Evolutionary conservation across 345 rosid genomes (phyloP).

Genomic region (Heritiera fomes): DNA sequence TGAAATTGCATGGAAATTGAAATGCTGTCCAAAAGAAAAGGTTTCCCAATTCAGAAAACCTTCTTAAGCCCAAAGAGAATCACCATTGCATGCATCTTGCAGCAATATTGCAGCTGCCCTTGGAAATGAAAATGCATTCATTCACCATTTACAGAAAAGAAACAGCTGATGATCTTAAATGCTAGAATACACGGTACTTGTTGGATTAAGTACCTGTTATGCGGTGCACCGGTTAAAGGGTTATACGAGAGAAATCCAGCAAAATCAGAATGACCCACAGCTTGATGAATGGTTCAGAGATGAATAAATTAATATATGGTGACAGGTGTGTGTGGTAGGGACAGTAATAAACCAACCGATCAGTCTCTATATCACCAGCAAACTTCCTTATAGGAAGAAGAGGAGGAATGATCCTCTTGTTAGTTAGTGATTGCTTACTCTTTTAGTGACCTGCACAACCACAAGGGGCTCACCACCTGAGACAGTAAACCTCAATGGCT

Average conservation of each 20-base stretch:
- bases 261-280: slow-evolving; percentile 10
- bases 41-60: neutral
- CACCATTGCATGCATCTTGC: neutral
- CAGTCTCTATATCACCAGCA: neutral
- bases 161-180: too few species aligned
- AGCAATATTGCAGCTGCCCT: neutral
- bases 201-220: too few species aligned
- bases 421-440: slow-evolving; percentile 22
- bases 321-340: slow-evolving; percentile 17
- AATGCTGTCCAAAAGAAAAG: neutral
- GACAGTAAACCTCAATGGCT: slow-evolving; percentile 20
- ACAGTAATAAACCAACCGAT: slow-evolving; percentile 16
- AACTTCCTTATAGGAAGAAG: slow-evolving; percentile 18
- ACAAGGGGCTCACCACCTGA: slow-evolving; percentile 26
- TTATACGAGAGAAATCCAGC: neutral
- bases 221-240: neutral
- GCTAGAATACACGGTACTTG: too few species aligned
- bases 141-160: too few species aligned
- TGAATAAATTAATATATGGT: neutral
- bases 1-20: neutral
- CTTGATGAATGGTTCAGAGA: neutral
- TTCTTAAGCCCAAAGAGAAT: neutral
- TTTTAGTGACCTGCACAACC: slow-evolving; percentile 15
- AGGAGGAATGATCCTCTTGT: slow-evolving; percentile 19
- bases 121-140: neutral